Base-by-base conservation (phyloP, 768 basidiomycete species). In the Inosperma sp. region DNA sequence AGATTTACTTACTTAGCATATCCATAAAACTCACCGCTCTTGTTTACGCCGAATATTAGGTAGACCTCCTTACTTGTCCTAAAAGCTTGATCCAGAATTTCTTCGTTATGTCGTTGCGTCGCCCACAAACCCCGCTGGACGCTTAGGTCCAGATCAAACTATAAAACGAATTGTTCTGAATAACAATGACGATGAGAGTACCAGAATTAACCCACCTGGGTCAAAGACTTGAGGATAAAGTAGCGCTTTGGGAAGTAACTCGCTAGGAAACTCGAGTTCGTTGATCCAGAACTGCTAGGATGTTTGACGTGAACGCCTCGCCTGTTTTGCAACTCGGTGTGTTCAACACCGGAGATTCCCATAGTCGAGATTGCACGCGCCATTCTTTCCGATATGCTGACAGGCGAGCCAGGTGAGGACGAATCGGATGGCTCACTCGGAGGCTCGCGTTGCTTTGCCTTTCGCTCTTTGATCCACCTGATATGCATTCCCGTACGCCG, bases 11-110 rank as follows among this genome's bases (percentile, higher is more conserved):
- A 92, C 83, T 78, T 82, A 9, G 91, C 93, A 63, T 90, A 94
- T 17, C 94, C 94, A 60, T 87, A 96, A 63, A 96, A 98, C 65
- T 92, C 91, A 29, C 95, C 93, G 50, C 87, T 88, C 64, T 87
- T 91, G 69, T 97, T 97, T 14, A 89, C 95, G 29, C 93, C 81
- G 59, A 97, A 97, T 51, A 98, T 83, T 36, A 97, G 77, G 60
- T 77, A 88, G 3, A 97, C 94, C 21, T 94, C 88, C 56, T 80
- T 77, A 55, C 86, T 86, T 3, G 92, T 96, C n/a, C 93, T 83
- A 66, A 75, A 98, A 1, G 95, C 94, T 65, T 91, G 91, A 57
- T 97, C 93, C 13, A 96, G 73, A 41, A 95, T 82, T 7, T 81
- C 82, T 68, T 96, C 92, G 60, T 95, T 96, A 69, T 95, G 93